Base-by-base conservation (phyloP, 495 filamentous ascomycete species). In the Lepidopterella palustris region DNA sequence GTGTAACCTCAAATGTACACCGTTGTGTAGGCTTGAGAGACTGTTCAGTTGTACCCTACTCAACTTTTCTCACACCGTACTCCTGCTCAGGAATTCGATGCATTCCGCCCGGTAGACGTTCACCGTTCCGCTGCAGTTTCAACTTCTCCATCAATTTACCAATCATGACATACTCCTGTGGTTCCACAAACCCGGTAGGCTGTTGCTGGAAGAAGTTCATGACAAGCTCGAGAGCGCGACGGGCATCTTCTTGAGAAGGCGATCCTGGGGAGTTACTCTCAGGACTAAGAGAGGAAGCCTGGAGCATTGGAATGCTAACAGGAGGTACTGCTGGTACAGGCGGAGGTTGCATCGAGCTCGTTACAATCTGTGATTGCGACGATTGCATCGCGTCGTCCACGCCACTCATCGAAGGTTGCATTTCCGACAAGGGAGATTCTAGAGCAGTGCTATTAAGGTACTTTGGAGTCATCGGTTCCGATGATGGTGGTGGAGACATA, bases 171-270 rank as follows among this genome's bases (percentile, higher is more conserved):
- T 87, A 95, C 61, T 97, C 93, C 69, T 90, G 84, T 28, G 89
- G 85, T 66, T 92, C 87, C 42, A 88, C 79, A 21, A 85, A 81
- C 0, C 81, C 83, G 1, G 81, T 70, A 1, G 87, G 83, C 64
- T 90, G 84, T 47, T 86, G 82, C 62, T 88, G 80, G 72, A 97
- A 88, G 71, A 90, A 97, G 54, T 78, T 87, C 74, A 95, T 82
- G 0, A 97, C 80, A 11, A 92, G 81, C 67, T 97, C 90, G 21
- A 96, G 79, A 1, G 93, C 95, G 32, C 82, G 81, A 26, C 86
- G 79, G 0, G 93, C 93, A 69, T 98, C 92, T 61, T 97, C 93
- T 68, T 90, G 89, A 0, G 88, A 92, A 0, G 92, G 91, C 0
- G 62, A 55, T 4, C 49, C 31, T 15, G 66, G 50, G 3, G 61